Conservation (phyloP, 257 asterid species). For the Lycium barbarum region DNA sequence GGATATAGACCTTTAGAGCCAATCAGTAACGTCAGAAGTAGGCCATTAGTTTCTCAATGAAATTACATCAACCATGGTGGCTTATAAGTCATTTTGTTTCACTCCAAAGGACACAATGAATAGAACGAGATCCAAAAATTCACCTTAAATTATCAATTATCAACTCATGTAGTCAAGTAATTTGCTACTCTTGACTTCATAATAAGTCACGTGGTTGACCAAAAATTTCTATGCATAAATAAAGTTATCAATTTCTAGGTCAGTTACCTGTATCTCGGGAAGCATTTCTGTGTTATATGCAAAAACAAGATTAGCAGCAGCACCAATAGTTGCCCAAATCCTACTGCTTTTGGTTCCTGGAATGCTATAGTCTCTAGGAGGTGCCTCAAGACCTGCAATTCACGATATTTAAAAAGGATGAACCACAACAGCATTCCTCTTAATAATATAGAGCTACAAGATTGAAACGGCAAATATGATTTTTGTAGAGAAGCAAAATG, state of each 20-base stretch:
- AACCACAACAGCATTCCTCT: not conserved
- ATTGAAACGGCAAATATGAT: not conserved
- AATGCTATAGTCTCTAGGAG: constrained; percentile 67
- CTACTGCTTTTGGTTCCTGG: constrained; percentile 56
- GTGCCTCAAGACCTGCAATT: constrained; percentile 46
- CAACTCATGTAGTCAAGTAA: too few relatives aligned
- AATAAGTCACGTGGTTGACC: not conserved
- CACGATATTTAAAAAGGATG: constrained; percentile 13
- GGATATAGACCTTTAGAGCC: too few relatives aligned
- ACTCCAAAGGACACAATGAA: not conserved
- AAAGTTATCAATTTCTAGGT: constrained; percentile 10
- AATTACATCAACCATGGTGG: not conserved
- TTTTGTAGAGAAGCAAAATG: not conserved
- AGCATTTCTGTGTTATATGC: constrained; percentile 98
- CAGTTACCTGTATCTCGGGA: constrained; percentile 84
- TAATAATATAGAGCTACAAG: constrained; percentile 6
- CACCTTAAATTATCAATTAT: too few relatives aligned
- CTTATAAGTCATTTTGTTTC: not conserved
- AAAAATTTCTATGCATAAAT: not conserved
- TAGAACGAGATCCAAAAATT: not conserved
- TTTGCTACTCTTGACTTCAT: not conserved
- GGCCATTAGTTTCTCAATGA: not conserved
- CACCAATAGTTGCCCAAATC: constrained; percentile 77
- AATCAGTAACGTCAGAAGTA: not conserved
- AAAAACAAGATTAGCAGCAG: constrained; percentile 84